Conservation (phyloP, 345 rosid species). For the Viola odorata region DNA sequence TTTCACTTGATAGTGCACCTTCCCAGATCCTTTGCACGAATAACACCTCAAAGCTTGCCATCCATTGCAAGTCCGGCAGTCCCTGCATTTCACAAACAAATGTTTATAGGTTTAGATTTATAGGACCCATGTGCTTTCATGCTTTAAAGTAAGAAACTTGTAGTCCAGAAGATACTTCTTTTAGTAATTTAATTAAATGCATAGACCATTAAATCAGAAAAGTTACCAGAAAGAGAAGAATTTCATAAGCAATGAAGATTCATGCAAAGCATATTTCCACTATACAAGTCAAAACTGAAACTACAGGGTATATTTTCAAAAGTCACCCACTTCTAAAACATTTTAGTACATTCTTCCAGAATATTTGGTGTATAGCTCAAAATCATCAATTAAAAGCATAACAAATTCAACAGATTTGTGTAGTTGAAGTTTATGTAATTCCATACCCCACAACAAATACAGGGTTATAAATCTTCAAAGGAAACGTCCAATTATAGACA, state of each 20-base stretch:
- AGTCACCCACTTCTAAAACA: background rate
- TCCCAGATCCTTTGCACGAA: slow-evolving; percentile 91
- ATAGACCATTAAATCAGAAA: background rate
- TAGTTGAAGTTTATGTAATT: background rate
- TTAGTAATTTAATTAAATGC: background rate
- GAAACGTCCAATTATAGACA: too few relatives aligned
- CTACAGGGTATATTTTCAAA: background rate
- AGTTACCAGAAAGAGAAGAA: background rate
- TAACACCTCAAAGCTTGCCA: slow-evolving; percentile 89
- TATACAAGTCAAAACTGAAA: background rate
- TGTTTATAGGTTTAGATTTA: too few relatives aligned
- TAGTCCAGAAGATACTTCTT: too few relatives aligned
- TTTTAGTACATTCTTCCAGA: background rate
- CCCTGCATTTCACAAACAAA: slow-evolving; percentile 34
- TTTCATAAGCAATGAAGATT: background rate
- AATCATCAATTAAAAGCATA: too few relatives aligned
- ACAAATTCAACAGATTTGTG: background rate
- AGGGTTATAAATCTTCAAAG: too few relatives aligned
- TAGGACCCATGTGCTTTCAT: too few relatives aligned
- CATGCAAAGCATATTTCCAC: background rate
- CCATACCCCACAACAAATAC: background rate
- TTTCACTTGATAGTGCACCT: slow-evolving; percentile 80
- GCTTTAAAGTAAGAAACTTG: too few relatives aligned
- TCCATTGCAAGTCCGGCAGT: slow-evolving; percentile 74
- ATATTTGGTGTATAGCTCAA: too few relatives aligned